Conservation (phyloP, 371 early-diverging fungal species). For the Mortierella sp. region DNA sequence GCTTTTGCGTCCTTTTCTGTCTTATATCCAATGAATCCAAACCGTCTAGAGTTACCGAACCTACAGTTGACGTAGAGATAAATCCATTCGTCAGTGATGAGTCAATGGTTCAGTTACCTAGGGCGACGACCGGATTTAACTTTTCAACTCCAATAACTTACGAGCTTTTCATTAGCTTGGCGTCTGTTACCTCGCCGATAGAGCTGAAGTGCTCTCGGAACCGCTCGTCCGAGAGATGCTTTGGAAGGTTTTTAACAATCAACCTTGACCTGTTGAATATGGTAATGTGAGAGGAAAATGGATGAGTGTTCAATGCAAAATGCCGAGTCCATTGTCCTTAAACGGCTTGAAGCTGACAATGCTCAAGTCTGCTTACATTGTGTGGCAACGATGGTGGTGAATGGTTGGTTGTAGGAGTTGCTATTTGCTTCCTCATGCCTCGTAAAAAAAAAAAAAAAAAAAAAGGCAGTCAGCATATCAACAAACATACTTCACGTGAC, state of each 20-base stretch:
- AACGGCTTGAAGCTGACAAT: neutral
- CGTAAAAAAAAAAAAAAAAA: slow-evolving; percentile 4
- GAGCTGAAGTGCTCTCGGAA: slow-evolving; percentile 88
- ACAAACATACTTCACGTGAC: neutral
- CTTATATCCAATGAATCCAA: slow-evolving; percentile 94
- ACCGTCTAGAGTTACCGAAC: slow-evolving; percentile 85
- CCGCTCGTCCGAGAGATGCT: slow-evolving; percentile 85
- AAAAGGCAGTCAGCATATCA: neutral
- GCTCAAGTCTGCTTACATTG: neutral
- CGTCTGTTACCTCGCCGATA: slow-evolving; percentile 92
- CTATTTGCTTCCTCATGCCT: neutral
- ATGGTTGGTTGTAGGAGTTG: neutral
- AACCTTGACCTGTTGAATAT: slow-evolving; percentile 29
- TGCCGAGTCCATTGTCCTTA: neutral
- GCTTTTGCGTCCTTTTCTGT: slow-evolving; percentile 87
- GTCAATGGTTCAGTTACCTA: neutral
- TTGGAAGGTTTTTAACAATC: slow-evolving; percentile 88
- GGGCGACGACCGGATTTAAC: neutral
- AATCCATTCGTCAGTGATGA: neutral
- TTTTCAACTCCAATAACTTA: slow-evolving; percentile 55
- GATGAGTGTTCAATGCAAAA: neutral
- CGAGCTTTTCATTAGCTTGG: slow-evolving; percentile 87
- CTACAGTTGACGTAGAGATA: slow-evolving; percentile 46
- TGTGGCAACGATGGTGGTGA: neutral
- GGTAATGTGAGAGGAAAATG: neutral